These are phyloP conservation scores for Colletotrichum sublineola DNA, from an alignment of 2,329 filamentous ascomycete genomes.

Conservation along the genomic window DNA sequence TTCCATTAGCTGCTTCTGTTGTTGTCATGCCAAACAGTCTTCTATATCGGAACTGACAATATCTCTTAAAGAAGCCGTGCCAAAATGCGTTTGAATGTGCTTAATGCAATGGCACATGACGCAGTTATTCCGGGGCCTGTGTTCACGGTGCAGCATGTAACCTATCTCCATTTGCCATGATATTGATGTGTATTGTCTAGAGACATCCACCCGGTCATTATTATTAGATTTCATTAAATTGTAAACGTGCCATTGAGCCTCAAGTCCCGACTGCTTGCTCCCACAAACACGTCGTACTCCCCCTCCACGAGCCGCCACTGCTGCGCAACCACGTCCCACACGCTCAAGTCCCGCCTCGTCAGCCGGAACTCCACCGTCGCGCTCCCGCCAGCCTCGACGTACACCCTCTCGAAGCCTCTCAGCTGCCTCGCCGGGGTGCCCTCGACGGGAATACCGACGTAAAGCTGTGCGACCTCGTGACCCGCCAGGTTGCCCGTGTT, in stretches of 20 bases:
- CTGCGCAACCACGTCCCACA: conserved; percentile 62
- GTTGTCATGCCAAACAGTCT: not conserved
- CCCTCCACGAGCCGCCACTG: conserved; percentile 63
- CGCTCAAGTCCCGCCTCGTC: conserved; percentile 63
- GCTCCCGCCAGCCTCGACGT: conserved; percentile 54
- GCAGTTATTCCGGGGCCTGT: too few species aligned
- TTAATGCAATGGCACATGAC: too few species aligned
- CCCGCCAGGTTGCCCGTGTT: conserved; percentile 59
- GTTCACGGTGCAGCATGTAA: not conserved
- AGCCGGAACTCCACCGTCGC: conserved; percentile 56
- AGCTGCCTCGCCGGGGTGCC: conserved; percentile 55
- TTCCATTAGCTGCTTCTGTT: not conserved
- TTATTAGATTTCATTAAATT: conserved; percentile 47
- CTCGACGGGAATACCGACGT: conserved; percentile 46
- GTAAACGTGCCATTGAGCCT: conserved; percentile 56
- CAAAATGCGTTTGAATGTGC: too few species aligned
- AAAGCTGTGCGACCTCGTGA: conserved; percentile 62
- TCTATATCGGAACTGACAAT: not conserved
- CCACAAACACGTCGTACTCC: conserved; percentile 38
- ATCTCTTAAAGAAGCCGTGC: not conserved
- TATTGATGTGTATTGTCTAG: not conserved
- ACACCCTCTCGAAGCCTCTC: conserved; percentile 63
- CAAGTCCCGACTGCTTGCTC: conserved; percentile 23
- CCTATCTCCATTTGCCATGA: not conserved
- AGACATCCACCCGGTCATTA: not conserved